These are phyloP conservation scores for Neodidymelliopsis sp. DNA, from an alignment of 2,329 filamentous ascomycete genomes.

Conservation along the genomic window DNA sequence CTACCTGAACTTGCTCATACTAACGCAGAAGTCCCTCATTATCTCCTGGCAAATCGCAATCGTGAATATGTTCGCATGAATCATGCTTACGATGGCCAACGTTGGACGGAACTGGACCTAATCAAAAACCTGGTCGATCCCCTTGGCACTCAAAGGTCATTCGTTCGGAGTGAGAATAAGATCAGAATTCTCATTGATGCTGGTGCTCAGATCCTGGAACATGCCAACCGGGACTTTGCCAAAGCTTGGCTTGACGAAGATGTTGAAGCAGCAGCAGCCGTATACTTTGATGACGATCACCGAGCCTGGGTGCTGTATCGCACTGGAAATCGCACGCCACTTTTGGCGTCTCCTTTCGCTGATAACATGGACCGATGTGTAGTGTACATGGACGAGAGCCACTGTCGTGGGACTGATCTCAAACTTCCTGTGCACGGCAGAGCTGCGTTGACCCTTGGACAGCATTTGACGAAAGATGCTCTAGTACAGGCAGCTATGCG, in stretches of 20 bases:
- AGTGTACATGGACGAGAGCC: slow-evolving; percentile 68
- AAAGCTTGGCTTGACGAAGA: slow-evolving; percentile 61
- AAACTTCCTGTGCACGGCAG: slow-evolving; percentile 58
- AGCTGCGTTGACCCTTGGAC: slow-evolving; percentile 64
- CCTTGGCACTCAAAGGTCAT: not conserved
- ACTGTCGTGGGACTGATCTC: slow-evolving; percentile 68
- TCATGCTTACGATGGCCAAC: slow-evolving; percentile 30
- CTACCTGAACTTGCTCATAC: slow-evolving; percentile 64
- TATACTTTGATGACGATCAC: slow-evolving; percentile 62
- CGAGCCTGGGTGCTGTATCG: slow-evolving; percentile 56
- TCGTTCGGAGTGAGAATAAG: too few relatives aligned
- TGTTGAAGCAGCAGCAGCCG: slow-evolving; percentile 54
- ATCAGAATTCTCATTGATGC: slow-evolving; percentile 69
- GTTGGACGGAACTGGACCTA: slow-evolving; percentile 57
- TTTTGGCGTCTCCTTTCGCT: slow-evolving; percentile 63
- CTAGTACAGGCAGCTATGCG: slow-evolving; percentile 73
- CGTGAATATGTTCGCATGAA: slow-evolving; percentile 53
- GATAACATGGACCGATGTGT: slow-evolving; percentile 62
- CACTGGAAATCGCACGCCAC: slow-evolving; percentile 47
- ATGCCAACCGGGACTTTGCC: slow-evolving; percentile 61
- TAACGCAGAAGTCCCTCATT: slow-evolving; percentile 68
- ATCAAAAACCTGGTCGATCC: slow-evolving; percentile 50
- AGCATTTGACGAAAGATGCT: slow-evolving; percentile 67
- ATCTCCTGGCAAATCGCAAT: slow-evolving; percentile 63
- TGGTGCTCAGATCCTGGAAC: slow-evolving; percentile 70